Evolutionary conservation across 805 yeast genomes (phyloP).

Genomic region (Soucietia sequanensis): DNA sequence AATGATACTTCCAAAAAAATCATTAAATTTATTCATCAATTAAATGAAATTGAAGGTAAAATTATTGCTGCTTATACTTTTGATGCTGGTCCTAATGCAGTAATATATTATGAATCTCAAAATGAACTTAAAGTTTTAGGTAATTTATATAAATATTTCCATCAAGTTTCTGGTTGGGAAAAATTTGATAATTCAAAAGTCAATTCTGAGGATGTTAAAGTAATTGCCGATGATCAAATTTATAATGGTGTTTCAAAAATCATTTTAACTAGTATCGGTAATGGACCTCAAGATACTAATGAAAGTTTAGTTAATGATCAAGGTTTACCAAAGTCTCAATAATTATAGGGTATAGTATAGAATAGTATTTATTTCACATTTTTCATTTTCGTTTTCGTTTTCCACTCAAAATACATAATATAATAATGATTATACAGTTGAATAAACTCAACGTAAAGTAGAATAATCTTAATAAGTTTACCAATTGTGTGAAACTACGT

Average conservation of each 20-base stretch:
- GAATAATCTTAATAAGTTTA: no score
- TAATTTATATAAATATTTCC: conserved; percentile 60
- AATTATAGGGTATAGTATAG: no score
- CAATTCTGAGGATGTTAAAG: conserved; percentile 15
- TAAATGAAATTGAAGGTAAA: conserved; percentile 66
- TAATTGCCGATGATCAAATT: conserved; percentile 50
- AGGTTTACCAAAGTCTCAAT: conserved; percentile 73
- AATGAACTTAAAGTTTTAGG: conserved; percentile 76
- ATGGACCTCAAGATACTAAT: conserved; percentile 70
- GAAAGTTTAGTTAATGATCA: conserved; percentile 54
- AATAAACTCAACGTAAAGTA: no score
- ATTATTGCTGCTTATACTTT: conserved; percentile 92
- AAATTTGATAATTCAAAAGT: conserved; percentile 16
- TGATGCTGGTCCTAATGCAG: conserved; percentile 99
- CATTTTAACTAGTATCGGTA: conserved; percentile 83
- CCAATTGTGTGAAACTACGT: no score
- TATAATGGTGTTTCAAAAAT: conserved; percentile 76
- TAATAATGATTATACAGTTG: no score
- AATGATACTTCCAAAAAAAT: conserved; percentile 87
- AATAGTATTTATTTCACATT: no score
- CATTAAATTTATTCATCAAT: conserved; percentile 72
- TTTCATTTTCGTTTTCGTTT: no score
- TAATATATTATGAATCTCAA: conserved; percentile 77
- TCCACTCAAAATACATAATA: no score
- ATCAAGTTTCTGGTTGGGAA: conserved; percentile 69